Percentiles rank a stretch among this genome's conserved stretches.
These are phyloP conservation scores for Cryptococcus jaspeensis DNA, from an alignment of 1,284 basidiomycete genomes.

Conservation along the genomic window DNA sequence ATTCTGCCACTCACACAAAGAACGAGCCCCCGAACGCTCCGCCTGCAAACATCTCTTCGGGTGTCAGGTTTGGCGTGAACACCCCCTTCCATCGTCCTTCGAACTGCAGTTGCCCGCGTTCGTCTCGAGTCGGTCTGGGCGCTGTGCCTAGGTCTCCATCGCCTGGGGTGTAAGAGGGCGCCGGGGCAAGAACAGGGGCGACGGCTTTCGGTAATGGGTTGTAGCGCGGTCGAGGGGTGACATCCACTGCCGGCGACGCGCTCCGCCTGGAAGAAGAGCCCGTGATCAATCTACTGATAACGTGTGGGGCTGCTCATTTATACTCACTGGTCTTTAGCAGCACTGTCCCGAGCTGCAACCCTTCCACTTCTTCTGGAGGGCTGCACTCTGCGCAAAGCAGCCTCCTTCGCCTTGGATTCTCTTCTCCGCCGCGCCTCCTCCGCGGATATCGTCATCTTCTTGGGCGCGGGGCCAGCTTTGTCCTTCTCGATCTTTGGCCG, in stretches of 20 bases:
- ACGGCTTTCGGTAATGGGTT: slow-evolving; percentile 9
- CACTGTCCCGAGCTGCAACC: slow-evolving; percentile 15
- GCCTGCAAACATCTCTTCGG: slow-evolving; percentile 52
- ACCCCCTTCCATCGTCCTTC: slow-evolving; percentile 45
- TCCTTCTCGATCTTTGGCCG: slow-evolving; percentile 2
- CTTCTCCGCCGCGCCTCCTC: slow-evolving; percentile 15
- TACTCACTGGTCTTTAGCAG: background rate
- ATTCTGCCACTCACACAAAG: slow-evolving; percentile 46
- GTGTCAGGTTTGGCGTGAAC: slow-evolving; percentile 55
- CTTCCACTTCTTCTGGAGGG: slow-evolving; percentile 26
- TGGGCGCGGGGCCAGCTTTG: slow-evolving; percentile 1
- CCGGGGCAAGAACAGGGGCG: slow-evolving; percentile 10
- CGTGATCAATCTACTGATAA: slow-evolving; percentile 22
- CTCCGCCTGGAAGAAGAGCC: background rate
- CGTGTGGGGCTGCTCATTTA: background rate
- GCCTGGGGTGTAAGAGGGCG: slow-evolving; percentile 8
- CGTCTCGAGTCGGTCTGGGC: slow-evolving; percentile 30
- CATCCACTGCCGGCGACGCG: background rate
- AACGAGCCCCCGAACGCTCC: slow-evolving; percentile 54
- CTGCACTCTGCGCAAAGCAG: slow-evolving; percentile 12
- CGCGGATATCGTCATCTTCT: slow-evolving; percentile 10
- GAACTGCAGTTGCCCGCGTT: slow-evolving; percentile 48
- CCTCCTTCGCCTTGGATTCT: slow-evolving; percentile 11
- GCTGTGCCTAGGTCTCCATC: slow-evolving; percentile 12
- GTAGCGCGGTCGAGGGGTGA: background rate